phyloP scores from a whole-genome alignment of 2,329 filamentous ascomycete genomes.

The Fusarium gaditjirri region DNA sequence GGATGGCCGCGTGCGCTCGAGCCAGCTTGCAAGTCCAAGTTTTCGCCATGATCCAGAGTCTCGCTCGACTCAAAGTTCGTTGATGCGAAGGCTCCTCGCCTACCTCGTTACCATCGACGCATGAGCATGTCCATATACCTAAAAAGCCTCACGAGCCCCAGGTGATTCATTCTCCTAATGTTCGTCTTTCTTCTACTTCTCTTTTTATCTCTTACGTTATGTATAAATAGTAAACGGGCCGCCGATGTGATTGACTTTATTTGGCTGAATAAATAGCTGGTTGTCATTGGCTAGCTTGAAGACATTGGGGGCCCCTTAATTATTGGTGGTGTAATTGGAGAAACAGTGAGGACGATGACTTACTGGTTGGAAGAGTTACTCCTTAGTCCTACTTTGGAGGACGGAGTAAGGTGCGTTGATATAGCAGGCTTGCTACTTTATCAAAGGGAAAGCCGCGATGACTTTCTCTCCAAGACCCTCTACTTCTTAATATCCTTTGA shows the following conservation, averaged over 20 bases:
- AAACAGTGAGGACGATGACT: background rate
- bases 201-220: background rate
- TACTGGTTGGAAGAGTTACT: conserved; percentile 35
- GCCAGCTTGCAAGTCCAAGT: accelerated
- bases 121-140: background rate
- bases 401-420: conserved; percentile 35
- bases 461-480: no score
- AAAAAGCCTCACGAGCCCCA: background rate
- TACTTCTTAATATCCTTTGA: no score
- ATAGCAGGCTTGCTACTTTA: conserved; percentile 7
- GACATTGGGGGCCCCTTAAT: background rate
- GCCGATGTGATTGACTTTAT: background rate
- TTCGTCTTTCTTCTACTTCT: background rate
- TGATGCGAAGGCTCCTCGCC: background rate
- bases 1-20: accelerated
- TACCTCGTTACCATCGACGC: no score
- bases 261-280: conserved; percentile 12
- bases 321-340: conserved; percentile 7
- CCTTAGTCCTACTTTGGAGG: conserved; percentile 39
- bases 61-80: accelerated
- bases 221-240: conserved; percentile 15
- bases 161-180: background rate
- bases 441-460: no score
- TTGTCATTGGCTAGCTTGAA: background rate
- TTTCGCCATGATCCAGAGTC: accelerated